phyloP scores from a whole-genome alignment of 2,329 filamentous ascomycete species.

The Colletotrichum horii region DNA sequence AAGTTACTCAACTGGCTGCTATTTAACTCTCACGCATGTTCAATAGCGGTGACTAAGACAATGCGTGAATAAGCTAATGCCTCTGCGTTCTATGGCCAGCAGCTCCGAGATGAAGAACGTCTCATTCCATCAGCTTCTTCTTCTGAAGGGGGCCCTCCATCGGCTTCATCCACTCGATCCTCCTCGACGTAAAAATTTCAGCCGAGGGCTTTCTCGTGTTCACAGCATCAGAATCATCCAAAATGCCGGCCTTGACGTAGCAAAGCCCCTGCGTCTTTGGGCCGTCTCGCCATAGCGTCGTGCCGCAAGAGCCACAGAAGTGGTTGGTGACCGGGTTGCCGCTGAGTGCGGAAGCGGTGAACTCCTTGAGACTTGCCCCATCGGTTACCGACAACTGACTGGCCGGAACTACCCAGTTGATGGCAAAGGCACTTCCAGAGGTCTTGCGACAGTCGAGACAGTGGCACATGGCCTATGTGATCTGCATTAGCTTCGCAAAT shows the following conservation, averaged over 20 bases:
- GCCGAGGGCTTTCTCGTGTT: not conserved
- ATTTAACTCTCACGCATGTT: not conserved
- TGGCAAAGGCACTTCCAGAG: constrained; percentile 1
- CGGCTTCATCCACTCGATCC: not conserved
- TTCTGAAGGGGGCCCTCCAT: not conserved
- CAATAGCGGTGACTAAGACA: not conserved
- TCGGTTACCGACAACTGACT: not conserved
- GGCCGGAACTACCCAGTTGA: not conserved
- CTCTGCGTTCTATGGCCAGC: not conserved
- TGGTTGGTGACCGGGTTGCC: constrained; percentile 3
- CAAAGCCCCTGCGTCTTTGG: not conserved
- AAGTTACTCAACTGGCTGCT: not conserved
- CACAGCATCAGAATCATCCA: not conserved
- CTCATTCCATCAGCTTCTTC: not conserved
- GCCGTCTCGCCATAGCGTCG: not conserved
- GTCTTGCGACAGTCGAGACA: constrained; percentile 9
- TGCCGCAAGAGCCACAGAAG: not conserved
- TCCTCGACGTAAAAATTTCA: not conserved
- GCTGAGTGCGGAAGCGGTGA: not conserved
- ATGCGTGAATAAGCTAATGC: not conserved
- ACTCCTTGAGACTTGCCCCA: not conserved
- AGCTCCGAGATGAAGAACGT: not conserved
- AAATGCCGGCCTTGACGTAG: not conserved
- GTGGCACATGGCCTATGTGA: not conserved
- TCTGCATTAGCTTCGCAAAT: not conserved